Base-by-base conservation (phyloP, 257 asterid genomes). In the Schizonepeta tenuifolia region DNA sequence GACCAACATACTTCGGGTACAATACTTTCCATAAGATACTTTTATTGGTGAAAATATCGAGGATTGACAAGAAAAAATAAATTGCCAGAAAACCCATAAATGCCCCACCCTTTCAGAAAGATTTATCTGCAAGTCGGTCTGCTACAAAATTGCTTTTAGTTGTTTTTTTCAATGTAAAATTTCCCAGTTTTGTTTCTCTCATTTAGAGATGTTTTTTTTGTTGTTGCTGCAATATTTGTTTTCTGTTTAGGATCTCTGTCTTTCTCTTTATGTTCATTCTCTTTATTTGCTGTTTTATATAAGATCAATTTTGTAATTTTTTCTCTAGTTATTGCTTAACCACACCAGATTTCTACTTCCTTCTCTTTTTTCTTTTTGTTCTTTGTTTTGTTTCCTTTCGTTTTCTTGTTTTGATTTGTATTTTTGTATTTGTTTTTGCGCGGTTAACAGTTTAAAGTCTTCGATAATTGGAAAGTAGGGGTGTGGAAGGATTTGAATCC, bases 281-380 rank as follows among this genome's bases (percentile, higher is more conserved):
- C 64, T 62, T 53, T 26, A 14, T 67, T 70, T 46, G 40, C 7
- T 35, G 43, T 66, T 55, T 18, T 53, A 35, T 33, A 35, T 0
- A 7, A 35, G 24, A 26, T 63, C 33, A 24, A 15, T 65, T 36
- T 51, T 21, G 0, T 7, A 51, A 49, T 12, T 21, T 24, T 31
- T 60, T 66, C 33, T 35, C 20, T 66, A 40, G 41, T 50, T 75
- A 22, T 31, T 71, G 59, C 17, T 74, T 36, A 67, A 61, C n/a
- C n/a, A 43, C 15, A 10, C 49, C 15, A 10, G 12, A 10, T 43
- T 65, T 13, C 64, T 40, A 58, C 21, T 44, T 26, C 18, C 17
- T 59, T 15, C 5, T 22, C 2, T 1, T 51, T 7, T 51, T 1
- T 9, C 0, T 28, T 28, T 3, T 28, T 28, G 2, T 3, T 28